phyloP scores from a whole-genome alignment of 495 filamentous ascomycete genomes.

The Sordaria brevicollis region DNA sequence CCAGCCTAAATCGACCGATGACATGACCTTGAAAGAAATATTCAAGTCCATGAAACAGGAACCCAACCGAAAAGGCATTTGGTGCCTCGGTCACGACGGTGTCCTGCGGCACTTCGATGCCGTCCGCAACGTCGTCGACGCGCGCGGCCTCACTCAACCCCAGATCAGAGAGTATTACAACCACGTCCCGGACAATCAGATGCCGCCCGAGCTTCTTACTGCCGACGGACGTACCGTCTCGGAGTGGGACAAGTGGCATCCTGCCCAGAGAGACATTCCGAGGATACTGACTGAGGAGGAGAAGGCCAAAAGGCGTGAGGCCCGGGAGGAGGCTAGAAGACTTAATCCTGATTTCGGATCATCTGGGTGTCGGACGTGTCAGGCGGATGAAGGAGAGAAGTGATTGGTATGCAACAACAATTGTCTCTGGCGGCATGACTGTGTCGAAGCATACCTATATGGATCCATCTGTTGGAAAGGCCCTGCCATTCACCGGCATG shows the following conservation, averaged over 20 bases:
- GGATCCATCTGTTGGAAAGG: too few relatives aligned
- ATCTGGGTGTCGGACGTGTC: neutral
- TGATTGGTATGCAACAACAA: neutral
- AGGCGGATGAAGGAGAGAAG: neutral
- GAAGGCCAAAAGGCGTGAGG: neutral
- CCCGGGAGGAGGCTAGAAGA: conserved; percentile 2
- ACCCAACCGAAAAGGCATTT: conserved; percentile 4
- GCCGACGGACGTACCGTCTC: conserved; percentile 5
- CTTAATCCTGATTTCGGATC: neutral
- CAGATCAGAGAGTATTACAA: conserved; percentile 9
- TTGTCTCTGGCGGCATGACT: too few relatives aligned
- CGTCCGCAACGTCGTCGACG: conserved; percentile 7
- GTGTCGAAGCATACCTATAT: too few relatives aligned
- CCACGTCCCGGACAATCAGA: neutral
- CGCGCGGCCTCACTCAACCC: conserved; percentile 5
- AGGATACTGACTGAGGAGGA: conserved; percentile 4
- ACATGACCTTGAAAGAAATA: conserved; percentile 4
- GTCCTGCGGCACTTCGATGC: conserved; percentile 8
- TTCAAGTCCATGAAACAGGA: conserved; percentile 1
- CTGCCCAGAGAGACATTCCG: conserved; percentile 1
- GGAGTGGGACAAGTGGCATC: conserved; percentile 4
- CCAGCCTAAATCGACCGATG: neutral
- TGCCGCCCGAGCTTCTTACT: conserved; percentile 1
- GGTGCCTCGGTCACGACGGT: conserved; percentile 4
- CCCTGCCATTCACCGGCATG: too few relatives aligned